Evolutionary conservation across 2,329 filamentous ascomycete genomes (phyloP).

Genomic region (Sclerotinia borealis): DNA sequence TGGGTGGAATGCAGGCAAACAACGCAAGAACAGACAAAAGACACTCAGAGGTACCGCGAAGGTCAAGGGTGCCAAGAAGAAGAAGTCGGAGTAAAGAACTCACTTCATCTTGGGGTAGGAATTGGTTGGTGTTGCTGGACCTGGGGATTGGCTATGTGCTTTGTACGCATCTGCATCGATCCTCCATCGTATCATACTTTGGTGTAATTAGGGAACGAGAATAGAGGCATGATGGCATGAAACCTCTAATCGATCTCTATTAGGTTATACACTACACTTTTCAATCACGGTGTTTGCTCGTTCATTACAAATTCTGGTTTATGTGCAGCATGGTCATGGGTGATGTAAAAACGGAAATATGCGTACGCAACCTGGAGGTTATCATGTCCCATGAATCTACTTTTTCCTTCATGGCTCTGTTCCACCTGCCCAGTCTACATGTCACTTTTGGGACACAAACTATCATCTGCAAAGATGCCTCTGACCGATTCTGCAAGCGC

Average conservation of each 20-base stretch:
- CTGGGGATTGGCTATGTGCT: slow-evolving; percentile 27
- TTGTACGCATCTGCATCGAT: slow-evolving; percentile 28
- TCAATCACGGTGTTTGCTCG: slow-evolving; percentile 29
- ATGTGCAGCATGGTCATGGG: slow-evolving; percentile 10
- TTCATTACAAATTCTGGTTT: slow-evolving; percentile 10
- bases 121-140: slow-evolving; percentile 29
- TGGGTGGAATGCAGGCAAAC: slow-evolving; percentile 70
- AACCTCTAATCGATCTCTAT: slow-evolving; percentile 22
- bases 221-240: slow-evolving; percentile 25
- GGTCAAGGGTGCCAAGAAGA: slow-evolving; percentile 90
- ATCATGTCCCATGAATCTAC: neutral
- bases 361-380: slow-evolving; percentile 1
- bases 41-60: slow-evolving; percentile 96
- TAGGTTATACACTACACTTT: slow-evolving; percentile 20
- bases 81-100: slow-evolving; percentile 80
- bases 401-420: slow-evolving; percentile 1
- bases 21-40: slow-evolving; percentile 99
- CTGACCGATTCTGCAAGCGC: slow-evolving; percentile 9
- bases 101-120: slow-evolving; percentile 24
- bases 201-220: slow-evolving; percentile 20
- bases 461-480: neutral
- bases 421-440: neutral
- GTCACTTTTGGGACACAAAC: neutral
- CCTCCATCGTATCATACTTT: slow-evolving; percentile 25
- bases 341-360: slow-evolving; percentile 8